These are phyloP conservation scores for Maudiozyma humilis DNA, from an alignment of 1,139 yeast species.

Conservation along the genomic window DNA sequence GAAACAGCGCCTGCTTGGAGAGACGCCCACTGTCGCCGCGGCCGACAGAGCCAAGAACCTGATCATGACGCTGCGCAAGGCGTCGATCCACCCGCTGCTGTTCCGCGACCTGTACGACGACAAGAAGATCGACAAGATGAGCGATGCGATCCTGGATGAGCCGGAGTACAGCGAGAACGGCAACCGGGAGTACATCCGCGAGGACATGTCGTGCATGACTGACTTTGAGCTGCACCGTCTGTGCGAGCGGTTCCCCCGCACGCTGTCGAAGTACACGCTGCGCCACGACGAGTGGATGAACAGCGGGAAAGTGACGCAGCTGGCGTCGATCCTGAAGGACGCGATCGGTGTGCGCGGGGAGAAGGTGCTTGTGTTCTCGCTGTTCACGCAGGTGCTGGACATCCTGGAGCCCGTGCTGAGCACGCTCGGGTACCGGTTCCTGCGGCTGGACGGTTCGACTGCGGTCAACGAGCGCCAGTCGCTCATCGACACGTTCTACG, in stretches of 20 bases:
- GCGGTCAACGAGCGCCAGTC: constrained; percentile 90
- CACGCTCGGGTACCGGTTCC: constrained; percentile 56
- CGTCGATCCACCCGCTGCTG: constrained; percentile 65
- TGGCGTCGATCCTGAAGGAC: constrained; percentile 50
- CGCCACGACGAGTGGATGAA: constrained; percentile 53
- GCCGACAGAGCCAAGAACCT: constrained; percentile 39
- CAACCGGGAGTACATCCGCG: constrained; percentile 63
- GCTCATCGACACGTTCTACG: constrained; percentile 79
- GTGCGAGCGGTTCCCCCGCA: constrained; percentile 63
- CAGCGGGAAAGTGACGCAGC: constrained; percentile 65
- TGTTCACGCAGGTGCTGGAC: constrained; percentile 87
- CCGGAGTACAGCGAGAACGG: constrained; percentile 67
- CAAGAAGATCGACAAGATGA: constrained; percentile 51
- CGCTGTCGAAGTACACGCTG: constrained; percentile 49
- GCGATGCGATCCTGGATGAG: constrained; percentile 69
- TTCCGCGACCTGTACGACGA: constrained; percentile 58
- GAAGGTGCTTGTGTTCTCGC: constrained; percentile 75
- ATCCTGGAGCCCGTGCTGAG: constrained; percentile 72
- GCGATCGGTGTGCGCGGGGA: constrained; percentile 54
- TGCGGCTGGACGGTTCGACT: constrained; percentile 89
- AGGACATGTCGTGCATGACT: constrained; percentile 95
- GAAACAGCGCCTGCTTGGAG: constrained; percentile 29
- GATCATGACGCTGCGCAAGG: constrained; percentile 65
- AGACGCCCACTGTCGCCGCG: constrained; percentile 15
- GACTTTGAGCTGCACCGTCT: constrained; percentile 78